phyloP scores from a whole-genome alignment of 2,329 filamentous ascomycete genomes.

The Pseudogymnoascus sp. region DNA sequence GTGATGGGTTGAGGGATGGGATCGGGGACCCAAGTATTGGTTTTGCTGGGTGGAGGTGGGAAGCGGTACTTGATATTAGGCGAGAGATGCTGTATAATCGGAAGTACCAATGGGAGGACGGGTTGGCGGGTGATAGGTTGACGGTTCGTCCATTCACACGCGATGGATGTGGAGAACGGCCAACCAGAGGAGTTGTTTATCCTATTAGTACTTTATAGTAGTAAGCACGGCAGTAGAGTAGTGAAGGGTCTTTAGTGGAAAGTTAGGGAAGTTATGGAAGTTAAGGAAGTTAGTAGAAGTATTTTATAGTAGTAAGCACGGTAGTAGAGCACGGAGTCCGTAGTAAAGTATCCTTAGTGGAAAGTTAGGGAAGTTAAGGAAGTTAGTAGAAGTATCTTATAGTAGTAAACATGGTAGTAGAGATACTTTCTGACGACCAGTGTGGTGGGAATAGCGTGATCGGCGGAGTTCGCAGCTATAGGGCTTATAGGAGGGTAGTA shows the following conservation, averaged over 20 bases:
- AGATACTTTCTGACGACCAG: not conserved
- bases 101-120: not conserved
- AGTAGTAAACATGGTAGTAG: not conserved
- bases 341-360: not conserved
- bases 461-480: not conserved
- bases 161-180: not conserved
- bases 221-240: too few species aligned
- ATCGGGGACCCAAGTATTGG: not conserved
- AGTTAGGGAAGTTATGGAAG: not conserved
- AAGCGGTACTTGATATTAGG: not conserved
- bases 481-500: not conserved
- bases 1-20: not conserved
- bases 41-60: not conserved
- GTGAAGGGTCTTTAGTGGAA: not conserved
- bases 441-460: constrained; percentile 5
- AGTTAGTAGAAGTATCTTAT: not conserved
- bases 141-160: not conserved
- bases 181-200: not conserved
- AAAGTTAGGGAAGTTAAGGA: not conserved
- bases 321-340: not conserved
- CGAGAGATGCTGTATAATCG: not conserved
- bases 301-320: not conserved
- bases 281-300: not conserved
- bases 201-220: too few species aligned
- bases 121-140: not conserved